Percentiles rank a stretch among this genome's conserved stretches.
Conservation (phyloP, 179 eudicot genomes). For the Silene coronaria region DNA sequence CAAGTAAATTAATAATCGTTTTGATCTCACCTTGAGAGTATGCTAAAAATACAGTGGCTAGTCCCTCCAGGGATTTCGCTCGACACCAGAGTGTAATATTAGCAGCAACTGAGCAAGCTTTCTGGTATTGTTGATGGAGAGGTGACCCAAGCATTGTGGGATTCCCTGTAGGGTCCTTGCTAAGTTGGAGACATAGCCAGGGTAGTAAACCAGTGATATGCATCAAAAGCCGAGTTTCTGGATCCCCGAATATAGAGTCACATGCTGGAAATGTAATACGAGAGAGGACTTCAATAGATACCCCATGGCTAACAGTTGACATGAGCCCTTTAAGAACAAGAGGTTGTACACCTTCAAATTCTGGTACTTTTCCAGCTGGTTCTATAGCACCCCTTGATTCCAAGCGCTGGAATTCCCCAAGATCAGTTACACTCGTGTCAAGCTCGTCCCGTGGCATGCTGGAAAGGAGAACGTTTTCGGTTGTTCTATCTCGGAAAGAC, state of each 20-base stretch:
- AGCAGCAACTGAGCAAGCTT: slow-evolving; percentile 84
- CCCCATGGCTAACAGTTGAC: slow-evolving; percentile 85
- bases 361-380: slow-evolving; percentile 61
- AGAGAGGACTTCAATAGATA: slow-evolving; percentile 87
- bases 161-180: slow-evolving; percentile 63
- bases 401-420: slow-evolving; percentile 57
- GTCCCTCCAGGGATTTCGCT: slow-evolving; percentile 67
- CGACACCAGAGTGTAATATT: slow-evolving; percentile 87
- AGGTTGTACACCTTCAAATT: slow-evolving; percentile 96
- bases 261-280: slow-evolving; percentile 84
- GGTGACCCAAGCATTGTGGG: slow-evolving; percentile 53
- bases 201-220: slow-evolving; percentile 92
- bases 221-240: slow-evolving; percentile 91
- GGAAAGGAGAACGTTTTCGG: slow-evolving; percentile 91
- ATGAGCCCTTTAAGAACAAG: slow-evolving; percentile 92
- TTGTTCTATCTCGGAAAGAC: slow-evolving; percentile 84
- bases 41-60: slow-evolving; percentile 73
- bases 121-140: slow-evolving; percentile 66
- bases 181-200: slow-evolving; percentile 88
- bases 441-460: slow-evolving; percentile 97
- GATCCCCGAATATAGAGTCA: slow-evolving; percentile 86
- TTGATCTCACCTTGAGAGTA: slow-evolving; percentile 80
- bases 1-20: slow-evolving; percentile 67
- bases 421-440: slow-evolving; percentile 51
- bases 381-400: slow-evolving; percentile 53